Percentiles rank a stretch among this genome's conserved stretches.
Conservation (phyloP, 345 rosid genomes). For the Balakata baccata region DNA sequence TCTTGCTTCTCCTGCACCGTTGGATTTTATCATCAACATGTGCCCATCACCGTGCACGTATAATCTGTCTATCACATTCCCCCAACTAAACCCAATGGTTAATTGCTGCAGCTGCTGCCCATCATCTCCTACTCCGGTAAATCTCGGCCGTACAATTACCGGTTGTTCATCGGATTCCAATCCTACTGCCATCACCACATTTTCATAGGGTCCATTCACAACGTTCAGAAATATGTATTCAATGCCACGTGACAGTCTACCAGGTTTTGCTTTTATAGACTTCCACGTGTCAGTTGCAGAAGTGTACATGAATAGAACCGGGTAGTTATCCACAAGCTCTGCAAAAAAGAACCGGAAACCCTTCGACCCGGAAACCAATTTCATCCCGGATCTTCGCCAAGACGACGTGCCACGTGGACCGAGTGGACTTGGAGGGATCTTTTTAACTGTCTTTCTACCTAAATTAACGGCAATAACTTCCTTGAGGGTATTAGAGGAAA, state of each 20-base stretch:
- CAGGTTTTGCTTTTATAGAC: slow-evolving; percentile 32
- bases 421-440: slow-evolving; percentile 61
- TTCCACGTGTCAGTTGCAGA: slow-evolving; percentile 52
- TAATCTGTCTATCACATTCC: slow-evolving; percentile 23
- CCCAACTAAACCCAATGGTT: slow-evolving; percentile 24
- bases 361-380: slow-evolving; percentile 39
- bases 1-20: slow-evolving; percentile 25
- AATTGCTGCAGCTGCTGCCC: slow-evolving; percentile 7
- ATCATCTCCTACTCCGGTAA: slow-evolving; percentile 11
- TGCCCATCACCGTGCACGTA: slow-evolving; percentile 67
- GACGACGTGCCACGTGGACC: slow-evolving; percentile 80
- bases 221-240: slow-evolving; percentile 43
- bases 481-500: slow-evolving; percentile 54
- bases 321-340: slow-evolving; percentile 52
- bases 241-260: background rate
- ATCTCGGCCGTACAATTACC: slow-evolving; percentile 41
- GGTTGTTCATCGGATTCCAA: slow-evolving; percentile 19
- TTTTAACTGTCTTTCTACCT: slow-evolving; percentile 36
- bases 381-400: slow-evolving; percentile 80
- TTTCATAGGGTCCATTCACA: slow-evolving; percentile 45
- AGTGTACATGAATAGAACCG: slow-evolving; percentile 45
- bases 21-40: slow-evolving; percentile 45
- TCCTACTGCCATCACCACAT: slow-evolving; percentile 38
- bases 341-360: slow-evolving; percentile 62
- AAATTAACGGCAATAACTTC: slow-evolving; percentile 57